Evolutionary conservation across 1,284 basidiomycete species (phyloP), one percentile per base, ranked within the genome.

Genomic region (Pyrrhoderma noxium): DNA sequence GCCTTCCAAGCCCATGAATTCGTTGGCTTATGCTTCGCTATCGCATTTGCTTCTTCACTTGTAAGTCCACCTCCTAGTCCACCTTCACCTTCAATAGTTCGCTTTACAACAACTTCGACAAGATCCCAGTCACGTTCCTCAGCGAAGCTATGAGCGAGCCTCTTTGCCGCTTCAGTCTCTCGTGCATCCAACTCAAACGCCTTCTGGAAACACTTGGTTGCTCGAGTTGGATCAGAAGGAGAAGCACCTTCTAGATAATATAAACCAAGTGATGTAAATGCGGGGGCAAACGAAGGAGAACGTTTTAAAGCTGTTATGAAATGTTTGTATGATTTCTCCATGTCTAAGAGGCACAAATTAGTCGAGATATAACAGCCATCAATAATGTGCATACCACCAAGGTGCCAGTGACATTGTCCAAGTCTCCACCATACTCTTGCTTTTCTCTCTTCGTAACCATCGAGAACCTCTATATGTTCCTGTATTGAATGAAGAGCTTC

Each of bases 1-100:
- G 96, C 95, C 67, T 97, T 98, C 93, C 94, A 99, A 1, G 96
- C 96, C 96, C 96, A 99, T 2, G 87, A 80, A 60, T 93, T 94
- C 39, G 81, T 82, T 0, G 92, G 89, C 31, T 85, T 74, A 64
- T 80, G 81, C 56, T 77, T 71, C 39, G 68, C 71, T 35, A 66
- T 67, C 0, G 73, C 70, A 43, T 68, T 72, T 41, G 71, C 64
- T 39, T 72, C 72, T 19, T 70, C 65, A 16, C 72, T 73, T 27
- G 73, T 70, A 13, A 77, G 65, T 0, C 82, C 81, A 27, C 77
- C 80, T 60, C 83, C 78, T 16, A 85, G 60, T 8, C 87, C 89
- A 19, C 90, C 90, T 69, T 95, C 92, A 18, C 93, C 93, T 53
- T 94, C 91, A 61, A 99, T 93, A 0, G 93, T 89, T 45, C 96